Base-by-base conservation (phyloP, 306 rosid species). In the Cicer arietinum region DNA sequence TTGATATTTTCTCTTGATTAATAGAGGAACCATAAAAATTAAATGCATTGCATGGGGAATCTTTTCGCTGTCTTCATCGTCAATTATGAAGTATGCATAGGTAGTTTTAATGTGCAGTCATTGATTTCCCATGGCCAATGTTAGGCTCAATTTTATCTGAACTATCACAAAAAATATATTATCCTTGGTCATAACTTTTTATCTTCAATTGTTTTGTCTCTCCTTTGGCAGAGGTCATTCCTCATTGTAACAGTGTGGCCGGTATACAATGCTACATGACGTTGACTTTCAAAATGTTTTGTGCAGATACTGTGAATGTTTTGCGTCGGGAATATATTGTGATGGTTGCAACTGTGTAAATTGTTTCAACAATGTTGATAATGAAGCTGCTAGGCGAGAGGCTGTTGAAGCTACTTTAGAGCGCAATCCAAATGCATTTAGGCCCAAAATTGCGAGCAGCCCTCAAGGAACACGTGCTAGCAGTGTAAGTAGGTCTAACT, bases 381-480 rank as follows among this genome's bases (percentile, higher is more conserved):
- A 95, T 71, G 99, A 95, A 84, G 92, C 87, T 82, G 95, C 91
- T 45, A 89, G 99, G 73, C 88, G 92, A 71, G 99, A 95, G 83
- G 99, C 99, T 59, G 96, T 95, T 30, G 99, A 92, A 86, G 95
- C 97, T 82, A 95, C 98, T 64, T 86, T 95, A 80, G 99, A 95
- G 85, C 98, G 99, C 40, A 95, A 95, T 85, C 99, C 98, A 77
- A 90, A 90, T 90, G 99, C 99, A 56, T 95, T 95, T 80, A 88
- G 99, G 83, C 99, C 99, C 48, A 95, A 95, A 88, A 92, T 95
- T 90, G 99, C 98, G 0, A 92, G 96, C 86, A 95, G 99, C 78
- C 99, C 99, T 16, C 99, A 88, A 78, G 98, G 92, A 67, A 43
- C 86, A 53, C 90, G 88, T 50, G 92, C 88, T 78, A 89, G 8